Evolutionary conservation across 768 basidiomycete genomes (phyloP).

Genomic region (Kwoniella bestiolae): DNA sequence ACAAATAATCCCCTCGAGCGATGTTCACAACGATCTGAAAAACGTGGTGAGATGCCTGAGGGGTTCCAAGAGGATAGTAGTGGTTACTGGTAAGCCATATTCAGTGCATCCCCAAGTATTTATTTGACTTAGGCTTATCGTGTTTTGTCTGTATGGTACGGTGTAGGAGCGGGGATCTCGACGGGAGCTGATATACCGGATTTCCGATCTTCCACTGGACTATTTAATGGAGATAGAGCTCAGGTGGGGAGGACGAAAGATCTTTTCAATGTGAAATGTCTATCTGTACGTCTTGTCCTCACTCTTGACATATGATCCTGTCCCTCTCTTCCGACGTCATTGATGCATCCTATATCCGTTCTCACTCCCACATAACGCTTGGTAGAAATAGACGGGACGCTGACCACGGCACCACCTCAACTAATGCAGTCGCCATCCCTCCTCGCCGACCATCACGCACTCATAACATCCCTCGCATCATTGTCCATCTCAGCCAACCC

Average conservation of each 20-base stretch:
- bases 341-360: too few relatives aligned
- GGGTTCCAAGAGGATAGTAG: conserved; percentile 9
- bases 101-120: too few relatives aligned
- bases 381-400: too few relatives aligned
- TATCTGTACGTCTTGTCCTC: conserved; percentile 66
- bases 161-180: conserved; percentile 81
- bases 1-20: neutral
- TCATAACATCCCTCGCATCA: conserved; percentile 78
- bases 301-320: neutral
- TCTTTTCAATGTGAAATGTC: conserved; percentile 86
- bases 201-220: conserved; percentile 78
- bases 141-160: neutral
- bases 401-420: too few relatives aligned
- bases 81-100: conserved; percentile 14
- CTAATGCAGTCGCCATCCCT: conserved; percentile 62
- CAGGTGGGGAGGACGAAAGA: conserved; percentile 74
- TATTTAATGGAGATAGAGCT: conserved; percentile 72
- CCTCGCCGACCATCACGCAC: conserved; percentile 72
- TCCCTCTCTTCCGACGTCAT: too few relatives aligned
- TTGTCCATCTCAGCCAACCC: conserved; percentile 74
- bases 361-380: too few relatives aligned
- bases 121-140: too few relatives aligned
- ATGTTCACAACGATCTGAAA: conserved; percentile 1
- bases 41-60: neutral
- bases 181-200: conserved; percentile 87